Evolutionary conservation across 2,329 filamentous ascomycete genomes (phyloP), one percentile per base, ranked within the genome.

Genomic region (Penicillium crustosum): DNA sequence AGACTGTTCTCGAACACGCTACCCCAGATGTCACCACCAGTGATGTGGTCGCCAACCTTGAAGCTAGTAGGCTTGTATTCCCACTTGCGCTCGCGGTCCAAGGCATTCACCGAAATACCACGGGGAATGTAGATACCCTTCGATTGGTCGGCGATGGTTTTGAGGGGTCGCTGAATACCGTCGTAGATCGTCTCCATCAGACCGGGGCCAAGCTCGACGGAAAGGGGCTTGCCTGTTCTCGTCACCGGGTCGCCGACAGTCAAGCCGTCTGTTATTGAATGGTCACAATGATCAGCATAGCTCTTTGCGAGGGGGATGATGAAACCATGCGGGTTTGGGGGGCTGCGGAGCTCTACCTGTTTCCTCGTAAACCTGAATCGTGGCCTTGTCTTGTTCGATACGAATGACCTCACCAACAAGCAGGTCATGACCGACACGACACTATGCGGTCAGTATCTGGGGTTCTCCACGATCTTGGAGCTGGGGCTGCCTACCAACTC

Each of bases 101-200:
- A 85, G 45, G 93, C 89, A 52, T 93, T 91, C 35, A 93, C 85
- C 57, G 90, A 80, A 73, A 99, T 93, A 77, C 94, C 94, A 68
- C 94, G 91, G 70, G 94, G 94, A 65, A 99, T 99, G 78, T 99
- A 99, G 78, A 99, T 99, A 78, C 90, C 92, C 72, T 91, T 82
- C 52, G 92, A 87, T 49, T 84, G 78, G 41, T 88, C 81, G 67
- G 91, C 82, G 71, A 99, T 99, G 66, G 86, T 87, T 79, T 89
- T 89, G 69, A 99, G 87, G 50, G 94, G 94, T 74, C 94, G 89
- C 78, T 99, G 94, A 71, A 99, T 99, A 81, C 94, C 94, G 77
- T 99, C 94, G 83, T 97, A 99, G 77, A 99, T 99, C 67, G 94
- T 97, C 81, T 97, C 93, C 85, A 99, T 91, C 76, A 99, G 82